These are phyloP conservation scores for Pseudopyrenochaeta lycopersici DNA, from an alignment of 2,329 filamentous ascomycete species.

Conservation along the genomic window DNA sequence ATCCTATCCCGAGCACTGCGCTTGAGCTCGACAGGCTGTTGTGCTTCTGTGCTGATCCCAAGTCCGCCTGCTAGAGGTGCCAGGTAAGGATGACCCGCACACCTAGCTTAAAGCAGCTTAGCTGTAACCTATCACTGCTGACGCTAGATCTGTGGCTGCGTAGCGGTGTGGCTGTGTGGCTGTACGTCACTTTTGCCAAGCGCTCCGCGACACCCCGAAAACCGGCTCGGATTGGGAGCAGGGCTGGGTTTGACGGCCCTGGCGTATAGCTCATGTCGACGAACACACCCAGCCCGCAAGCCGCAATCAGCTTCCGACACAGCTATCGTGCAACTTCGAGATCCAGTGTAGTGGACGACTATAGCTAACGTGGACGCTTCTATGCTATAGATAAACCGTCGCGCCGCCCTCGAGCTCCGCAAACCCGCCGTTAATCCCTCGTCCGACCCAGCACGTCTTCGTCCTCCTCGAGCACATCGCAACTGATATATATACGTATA, in stretches of 20 bases:
- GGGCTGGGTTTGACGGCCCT: neutral
- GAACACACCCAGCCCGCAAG: conserved; percentile 8
- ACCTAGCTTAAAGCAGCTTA: conserved; percentile 15
- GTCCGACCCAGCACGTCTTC: conserved; percentile 7
- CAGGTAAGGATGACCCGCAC: conserved; percentile 11
- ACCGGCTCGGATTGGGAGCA: conserved; percentile 4
- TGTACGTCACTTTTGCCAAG: conserved; percentile 6
- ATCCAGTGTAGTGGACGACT: conserved; percentile 13
- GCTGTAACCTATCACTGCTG: conserved; percentile 15
- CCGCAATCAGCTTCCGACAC: conserved; percentile 12
- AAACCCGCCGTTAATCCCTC: conserved; percentile 16
- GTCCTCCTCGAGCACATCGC: conserved; percentile 16
- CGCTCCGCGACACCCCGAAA: conserved; percentile 1
- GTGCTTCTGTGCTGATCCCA: conserved; percentile 18
- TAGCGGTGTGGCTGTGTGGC: conserved; percentile 7
- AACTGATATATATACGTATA: conserved; percentile 16
- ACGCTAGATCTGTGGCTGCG: conserved; percentile 9
- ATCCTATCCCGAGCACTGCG: conserved; percentile 15
- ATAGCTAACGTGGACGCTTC: conserved; percentile 19
- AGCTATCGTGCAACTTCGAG: conserved; percentile 15
- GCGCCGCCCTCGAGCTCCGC: conserved; percentile 12
- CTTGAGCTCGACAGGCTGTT: conserved; percentile 13
- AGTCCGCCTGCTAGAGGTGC: conserved; percentile 20
- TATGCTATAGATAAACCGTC: conserved; percentile 14
- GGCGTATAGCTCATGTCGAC: conserved; percentile 9